Evolutionary conservation across 768 basidiomycete species (phyloP).

Genomic region (Pisolithus marmoratus): DNA sequence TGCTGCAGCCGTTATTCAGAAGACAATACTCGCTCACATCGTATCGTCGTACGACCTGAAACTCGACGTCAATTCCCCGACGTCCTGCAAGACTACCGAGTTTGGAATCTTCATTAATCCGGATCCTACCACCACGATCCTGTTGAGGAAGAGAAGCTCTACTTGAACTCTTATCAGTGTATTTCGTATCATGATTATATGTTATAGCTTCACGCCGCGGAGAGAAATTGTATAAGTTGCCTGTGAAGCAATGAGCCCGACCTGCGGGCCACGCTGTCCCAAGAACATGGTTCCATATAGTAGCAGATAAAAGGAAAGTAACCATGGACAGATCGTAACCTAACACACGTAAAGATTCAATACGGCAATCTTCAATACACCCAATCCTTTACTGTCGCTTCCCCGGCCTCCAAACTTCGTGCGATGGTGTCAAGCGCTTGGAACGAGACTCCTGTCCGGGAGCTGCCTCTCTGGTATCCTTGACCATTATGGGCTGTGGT

Average conservation of each 20-base stretch:
- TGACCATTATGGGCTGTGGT: not conserved
- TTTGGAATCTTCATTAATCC: not conserved
- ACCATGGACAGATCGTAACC: not conserved
- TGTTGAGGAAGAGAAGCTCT: not conserved
- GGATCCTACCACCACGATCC: not conserved
- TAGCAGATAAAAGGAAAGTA: too few relatives aligned
- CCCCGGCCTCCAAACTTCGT: not conserved
- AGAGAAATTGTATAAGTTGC: too few relatives aligned
- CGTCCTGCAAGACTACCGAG: not conserved
- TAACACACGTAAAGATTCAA: not conserved
- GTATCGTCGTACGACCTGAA: slow-evolving; percentile 36
- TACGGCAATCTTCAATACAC: not conserved
- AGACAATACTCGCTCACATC: slow-evolving; percentile 33
- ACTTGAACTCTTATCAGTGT: not conserved
- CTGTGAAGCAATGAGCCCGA: too few relatives aligned
- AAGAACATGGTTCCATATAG: too few relatives aligned
- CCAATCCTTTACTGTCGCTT: not conserved
- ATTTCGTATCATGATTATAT: not conserved
- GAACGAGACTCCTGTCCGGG: not conserved
- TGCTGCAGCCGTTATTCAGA: slow-evolving; percentile 34
- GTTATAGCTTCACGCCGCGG: too few relatives aligned
- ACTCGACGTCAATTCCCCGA: slow-evolving; percentile 43
- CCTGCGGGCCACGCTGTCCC: too few relatives aligned
- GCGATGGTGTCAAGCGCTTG: not conserved
- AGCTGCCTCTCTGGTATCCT: not conserved